Conservation (phyloP, 768 basidiomycete species). For the Amanita rimosa region DNA sequence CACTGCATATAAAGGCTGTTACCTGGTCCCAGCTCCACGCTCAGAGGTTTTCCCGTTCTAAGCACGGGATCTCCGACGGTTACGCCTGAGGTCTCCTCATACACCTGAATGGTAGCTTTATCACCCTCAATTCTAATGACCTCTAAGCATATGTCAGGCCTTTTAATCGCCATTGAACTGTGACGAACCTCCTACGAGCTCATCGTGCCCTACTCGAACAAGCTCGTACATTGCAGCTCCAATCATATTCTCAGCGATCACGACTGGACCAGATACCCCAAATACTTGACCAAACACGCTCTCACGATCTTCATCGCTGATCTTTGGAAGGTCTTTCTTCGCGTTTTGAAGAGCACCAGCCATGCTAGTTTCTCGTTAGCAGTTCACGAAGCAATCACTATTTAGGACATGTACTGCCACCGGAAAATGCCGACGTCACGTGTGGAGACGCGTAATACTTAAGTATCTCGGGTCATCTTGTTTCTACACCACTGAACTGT, state of each 20-base stretch:
- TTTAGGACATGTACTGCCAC: not conserved
- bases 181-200: slow-evolving; percentile 84
- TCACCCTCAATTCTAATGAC: slow-evolving; percentile 98
- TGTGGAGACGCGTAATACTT: slow-evolving; percentile 24
- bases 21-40: slow-evolving; percentile 97
- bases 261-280: slow-evolving; percentile 97
- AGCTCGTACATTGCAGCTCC: slow-evolving; percentile 97
- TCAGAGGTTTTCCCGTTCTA: slow-evolving; percentile 94
- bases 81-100: slow-evolving; percentile 98
- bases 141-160: slow-evolving; percentile 41
- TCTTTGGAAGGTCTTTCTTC: slow-evolving; percentile 76
- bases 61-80: slow-evolving; percentile 98
- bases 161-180: slow-evolving; percentile 4
- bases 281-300: slow-evolving; percentile 80
- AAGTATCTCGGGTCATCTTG: no score
- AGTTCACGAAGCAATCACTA: not conserved
- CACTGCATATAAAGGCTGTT: slow-evolving; percentile 12
- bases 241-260: slow-evolving; percentile 92
- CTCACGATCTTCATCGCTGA: slow-evolving; percentile 85
- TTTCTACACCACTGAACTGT: no score
- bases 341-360: slow-evolving; percentile 91
- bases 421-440: slow-evolving; percentile 16
- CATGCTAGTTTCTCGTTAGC: slow-evolving; percentile 33
- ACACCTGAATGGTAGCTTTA: slow-evolving; percentile 98
- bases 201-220: slow-evolving; percentile 96